These are phyloP conservation scores for Aspergillus sp. DNA, from an alignment of 2,329 filamentous ascomycete species.

Conservation along the genomic window DNA sequence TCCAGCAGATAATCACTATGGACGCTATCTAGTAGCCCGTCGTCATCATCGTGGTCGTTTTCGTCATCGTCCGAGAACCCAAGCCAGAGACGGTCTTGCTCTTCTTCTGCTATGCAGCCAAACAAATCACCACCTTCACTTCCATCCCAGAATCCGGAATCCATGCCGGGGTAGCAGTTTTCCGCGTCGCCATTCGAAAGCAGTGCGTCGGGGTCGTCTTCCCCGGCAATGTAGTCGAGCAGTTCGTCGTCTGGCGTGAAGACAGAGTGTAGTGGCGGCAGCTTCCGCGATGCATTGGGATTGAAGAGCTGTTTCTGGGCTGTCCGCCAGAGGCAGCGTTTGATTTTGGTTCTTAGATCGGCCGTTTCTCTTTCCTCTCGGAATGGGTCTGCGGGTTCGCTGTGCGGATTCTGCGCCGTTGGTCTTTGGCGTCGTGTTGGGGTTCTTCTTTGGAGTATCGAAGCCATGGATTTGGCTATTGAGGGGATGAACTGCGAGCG, in stretches of 20 bases:
- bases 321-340: slow-evolving; percentile 23
- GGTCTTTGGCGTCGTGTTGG: too few species aligned
- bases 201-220: too few species aligned
- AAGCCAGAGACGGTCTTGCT: too few species aligned
- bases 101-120: too few species aligned
- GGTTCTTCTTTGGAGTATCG: slow-evolving; percentile 20
- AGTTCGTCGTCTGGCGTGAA: neutral
- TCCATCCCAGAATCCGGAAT: neutral
- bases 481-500: slow-evolving; percentile 25
- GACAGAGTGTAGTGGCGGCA: slow-evolving; percentile 1
- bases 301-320: slow-evolving; percentile 19
- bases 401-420: slow-evolving; percentile 7
- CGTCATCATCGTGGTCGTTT: too few species aligned
- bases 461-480: slow-evolving; percentile 25
- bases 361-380: neutral
- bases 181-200: too few species aligned
- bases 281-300: slow-evolving; percentile 6
- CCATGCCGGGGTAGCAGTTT: too few species aligned
- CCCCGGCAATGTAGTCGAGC: neutral
- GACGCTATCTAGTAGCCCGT: too few species aligned
- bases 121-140: slow-evolving; percentile 5
- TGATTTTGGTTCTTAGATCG: slow-evolving; percentile 13
- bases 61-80: too few species aligned
- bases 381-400: slow-evolving; percentile 7
- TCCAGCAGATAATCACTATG: too few species aligned